Base-by-base conservation (phyloP, 345 rosid species). In the Excoecaria cochinchinensis region DNA sequence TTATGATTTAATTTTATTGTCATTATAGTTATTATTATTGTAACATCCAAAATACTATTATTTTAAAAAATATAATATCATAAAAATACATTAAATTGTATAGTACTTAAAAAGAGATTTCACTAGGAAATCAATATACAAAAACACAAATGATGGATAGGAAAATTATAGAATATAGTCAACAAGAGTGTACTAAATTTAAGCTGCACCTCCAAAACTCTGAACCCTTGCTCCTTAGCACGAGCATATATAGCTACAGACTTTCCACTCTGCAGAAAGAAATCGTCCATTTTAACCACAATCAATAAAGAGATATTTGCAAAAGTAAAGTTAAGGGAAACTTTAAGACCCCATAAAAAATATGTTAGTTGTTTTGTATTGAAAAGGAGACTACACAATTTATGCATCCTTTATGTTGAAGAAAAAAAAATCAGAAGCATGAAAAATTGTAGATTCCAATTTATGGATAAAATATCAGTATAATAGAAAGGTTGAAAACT, bases 161-260 rank as follows among this genome's bases (percentile, higher is more conserved):
- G 5, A 40, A 8, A 67, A 76, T 40, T 67, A 55, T 16, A 63
- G 76, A 50, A 44, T 47, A 8, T 16, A 24, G 48, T 39, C 22
- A 77, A 82, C 46, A 69, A 55, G n/a, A 73, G 48, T 67, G 60
- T 65, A 36, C 62, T 53, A 73, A 65, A 19, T 62, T 74, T 7
- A 75, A 70, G 59, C 15, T 71, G 78, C 78, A 95, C 99, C 98
- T 95, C 99, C 56, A 93, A 84, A 75, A 95, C 83, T 90, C 89
- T 86, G 70, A 87, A 95, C 50, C 95, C 97, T 74, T 91, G 92
- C 81, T 93, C 99, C 84, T 85, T 88, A 3, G 98, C 99, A 79
- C 99, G 93, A 72, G 99, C 97, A 64, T 85, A 88, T 71, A 95
- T 78, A 74, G 97, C 97, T 38, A 97, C 93, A 77, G 98, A 91